These are phyloP conservation scores for Hypseocharis bilobata DNA, from an alignment of 441 rosid genomes.

Conservation along the genomic window DNA sequence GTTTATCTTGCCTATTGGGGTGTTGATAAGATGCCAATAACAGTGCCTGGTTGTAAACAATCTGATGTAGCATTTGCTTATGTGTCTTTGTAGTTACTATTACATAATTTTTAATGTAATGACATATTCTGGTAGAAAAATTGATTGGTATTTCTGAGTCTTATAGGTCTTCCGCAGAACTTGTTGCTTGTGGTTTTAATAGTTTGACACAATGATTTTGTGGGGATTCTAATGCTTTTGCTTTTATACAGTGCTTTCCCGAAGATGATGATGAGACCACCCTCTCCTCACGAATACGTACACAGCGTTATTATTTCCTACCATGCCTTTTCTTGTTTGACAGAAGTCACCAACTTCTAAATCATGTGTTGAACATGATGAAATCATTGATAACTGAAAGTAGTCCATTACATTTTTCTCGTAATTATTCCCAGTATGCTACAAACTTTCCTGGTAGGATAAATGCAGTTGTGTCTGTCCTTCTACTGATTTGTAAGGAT, in stretches of 20 bases:
- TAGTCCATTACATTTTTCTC: slow-evolving; percentile 22
- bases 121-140: neutral
- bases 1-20: no score
- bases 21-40: no score
- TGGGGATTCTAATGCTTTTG: slow-evolving; percentile 7
- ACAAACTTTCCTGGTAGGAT: slow-evolving; percentile 29
- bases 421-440: slow-evolving; percentile 22
- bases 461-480: slow-evolving; percentile 37
- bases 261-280: slow-evolving; percentile 34
- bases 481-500: slow-evolving; percentile 45
- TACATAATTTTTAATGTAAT: no score
- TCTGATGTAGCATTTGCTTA: no score
- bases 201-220: neutral
- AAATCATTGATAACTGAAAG: slow-evolving; percentile 32
- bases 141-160: neutral
- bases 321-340: slow-evolving; percentile 65
- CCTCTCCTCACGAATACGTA: slow-evolving; percentile 20
- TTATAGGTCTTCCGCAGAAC: neutral
- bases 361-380: slow-evolving; percentile 40
- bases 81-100: no score
- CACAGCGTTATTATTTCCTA: slow-evolving; percentile 37
- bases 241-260: slow-evolving; percentile 42
- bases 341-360: slow-evolving; percentile 42
- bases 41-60: no score
- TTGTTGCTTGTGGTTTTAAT: neutral